These are phyloP conservation scores for Capsicum rhomboideum DNA, from an alignment of 257 asterid genomes.

Conservation along the genomic window DNA sequence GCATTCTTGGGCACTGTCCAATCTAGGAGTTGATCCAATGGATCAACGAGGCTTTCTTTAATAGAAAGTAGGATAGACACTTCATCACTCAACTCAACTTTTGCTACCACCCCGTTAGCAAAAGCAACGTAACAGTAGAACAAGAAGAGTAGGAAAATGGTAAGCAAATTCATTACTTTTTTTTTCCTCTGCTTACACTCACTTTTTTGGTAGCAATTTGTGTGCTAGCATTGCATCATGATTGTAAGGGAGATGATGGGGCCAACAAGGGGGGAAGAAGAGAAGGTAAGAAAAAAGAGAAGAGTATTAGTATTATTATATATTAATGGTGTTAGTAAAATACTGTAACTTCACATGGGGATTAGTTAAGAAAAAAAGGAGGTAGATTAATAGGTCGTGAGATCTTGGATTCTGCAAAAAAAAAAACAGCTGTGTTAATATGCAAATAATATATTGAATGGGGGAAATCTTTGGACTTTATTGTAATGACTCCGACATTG, in stretches of 20 bases:
- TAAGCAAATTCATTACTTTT: slow-evolving; percentile 33
- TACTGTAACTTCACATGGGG: slow-evolving; percentile 6
- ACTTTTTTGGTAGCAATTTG: neutral
- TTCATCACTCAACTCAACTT: slow-evolving; percentile 19
- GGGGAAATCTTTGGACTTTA: slow-evolving; percentile 46
- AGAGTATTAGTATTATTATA: neutral
- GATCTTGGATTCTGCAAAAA: slow-evolving; percentile 62
- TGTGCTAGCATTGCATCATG: slow-evolving; percentile 2
- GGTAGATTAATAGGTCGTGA: slow-evolving; percentile 28
- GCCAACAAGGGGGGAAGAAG: slow-evolving; percentile 15
- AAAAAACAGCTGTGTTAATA: slow-evolving; percentile 37
- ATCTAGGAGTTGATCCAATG: slow-evolving; percentile 38
- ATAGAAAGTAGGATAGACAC: slow-evolving; percentile 36
- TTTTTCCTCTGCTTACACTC: neutral
- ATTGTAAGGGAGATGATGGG: slow-evolving; percentile 16
- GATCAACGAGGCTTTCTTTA: slow-evolving; percentile 48
- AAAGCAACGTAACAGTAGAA: slow-evolving; percentile 6
- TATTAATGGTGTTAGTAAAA: neutral
- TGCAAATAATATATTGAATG: slow-evolving; percentile 19
- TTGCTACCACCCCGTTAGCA: slow-evolving; percentile 6
- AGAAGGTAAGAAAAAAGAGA: slow-evolving; percentile 13
- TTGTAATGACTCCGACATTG: slow-evolving; percentile 46
- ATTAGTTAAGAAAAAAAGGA: slow-evolving; percentile 10
- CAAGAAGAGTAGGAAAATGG: slow-evolving; percentile 18
- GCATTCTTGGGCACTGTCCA: slow-evolving; percentile 35